Conservation (phyloP, 768 basidiomycete genomes). For the Leccinum disarticulatum region DNA sequence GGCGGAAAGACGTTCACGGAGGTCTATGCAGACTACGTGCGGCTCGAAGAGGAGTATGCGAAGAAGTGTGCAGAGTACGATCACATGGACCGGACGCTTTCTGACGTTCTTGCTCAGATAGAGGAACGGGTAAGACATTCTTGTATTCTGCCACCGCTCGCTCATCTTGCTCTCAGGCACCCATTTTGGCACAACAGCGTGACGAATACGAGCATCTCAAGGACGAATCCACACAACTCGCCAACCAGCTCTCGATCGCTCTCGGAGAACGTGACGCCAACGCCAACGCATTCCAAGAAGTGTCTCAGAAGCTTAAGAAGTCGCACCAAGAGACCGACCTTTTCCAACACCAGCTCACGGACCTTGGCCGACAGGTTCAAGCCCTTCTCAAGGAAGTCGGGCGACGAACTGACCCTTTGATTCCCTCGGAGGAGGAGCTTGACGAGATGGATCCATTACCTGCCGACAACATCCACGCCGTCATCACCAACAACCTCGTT, state of each 20-base stretch:
- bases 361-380: conserved; percentile 85
- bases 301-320: conserved; percentile 59
- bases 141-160: neutral
- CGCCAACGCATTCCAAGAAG: conserved; percentile 53
- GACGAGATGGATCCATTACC: conserved; percentile 45
- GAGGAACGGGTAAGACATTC: conserved; percentile 70
- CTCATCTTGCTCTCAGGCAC: conserved; percentile 56
- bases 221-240: conserved; percentile 76
- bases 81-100: conserved; percentile 79
- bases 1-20: conserved; percentile 91
- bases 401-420: conserved; percentile 78
- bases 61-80: conserved; percentile 80
- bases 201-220: conserved; percentile 84
- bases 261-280: conserved; percentile 74
- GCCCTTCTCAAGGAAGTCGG: conserved; percentile 74
- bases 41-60: conserved; percentile 78
- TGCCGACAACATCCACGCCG: conserved; percentile 62
- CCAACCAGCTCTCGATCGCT: conserved; percentile 73
- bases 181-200: conserved; percentile 86
- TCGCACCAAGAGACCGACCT: conserved; percentile 63
- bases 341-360: conserved; percentile 72
- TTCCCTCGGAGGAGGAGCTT: conserved; percentile 68
- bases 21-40: conserved; percentile 88
- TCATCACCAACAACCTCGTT: conserved; percentile 88
- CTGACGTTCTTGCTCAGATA: conserved; percentile 82